Evolutionary conservation across 1,284 basidiomycete species (phyloP).

Genomic region (Microbotryomycetes sp.): DNA sequence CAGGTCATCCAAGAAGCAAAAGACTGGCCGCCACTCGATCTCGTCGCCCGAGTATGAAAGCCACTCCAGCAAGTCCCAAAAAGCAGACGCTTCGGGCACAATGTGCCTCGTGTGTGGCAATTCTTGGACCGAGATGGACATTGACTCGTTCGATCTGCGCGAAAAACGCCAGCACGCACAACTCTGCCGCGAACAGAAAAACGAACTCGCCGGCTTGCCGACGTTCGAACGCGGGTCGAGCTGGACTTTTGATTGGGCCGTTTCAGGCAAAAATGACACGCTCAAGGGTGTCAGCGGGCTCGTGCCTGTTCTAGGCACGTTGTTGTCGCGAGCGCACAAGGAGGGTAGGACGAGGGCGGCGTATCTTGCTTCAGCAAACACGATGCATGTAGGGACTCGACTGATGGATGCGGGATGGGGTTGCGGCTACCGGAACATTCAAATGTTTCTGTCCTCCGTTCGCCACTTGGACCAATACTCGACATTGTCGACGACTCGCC

Average conservation of each 20-base stretch:
- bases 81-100: too few relatives aligned
- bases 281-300: background rate
- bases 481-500: background rate
- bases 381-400: slow-evolving; percentile 20
- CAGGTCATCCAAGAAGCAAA: too few relatives aligned
- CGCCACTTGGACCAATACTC: slow-evolving; percentile 23
- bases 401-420: slow-evolving; percentile 29
- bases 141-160: background rate
- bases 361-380: slow-evolving; percentile 7
- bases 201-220: background rate
- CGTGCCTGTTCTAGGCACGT: background rate
- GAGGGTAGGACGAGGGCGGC: slow-evolving; percentile 2
- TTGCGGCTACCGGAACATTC: slow-evolving; percentile 35
- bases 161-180: background rate
- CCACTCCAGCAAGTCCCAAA: too few relatives aligned
- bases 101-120: too few relatives aligned
- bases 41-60: too few relatives aligned
- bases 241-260: background rate
- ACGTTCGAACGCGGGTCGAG: background rate
- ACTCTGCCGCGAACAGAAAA: background rate
- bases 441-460: slow-evolving; percentile 34
- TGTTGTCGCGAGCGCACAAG: slow-evolving; percentile 10
- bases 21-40: too few relatives aligned
- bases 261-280: background rate
- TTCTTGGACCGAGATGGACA: background rate